Base-by-base conservation (phyloP, 108 stramenopile species). In the Parmales sp. region DNA sequence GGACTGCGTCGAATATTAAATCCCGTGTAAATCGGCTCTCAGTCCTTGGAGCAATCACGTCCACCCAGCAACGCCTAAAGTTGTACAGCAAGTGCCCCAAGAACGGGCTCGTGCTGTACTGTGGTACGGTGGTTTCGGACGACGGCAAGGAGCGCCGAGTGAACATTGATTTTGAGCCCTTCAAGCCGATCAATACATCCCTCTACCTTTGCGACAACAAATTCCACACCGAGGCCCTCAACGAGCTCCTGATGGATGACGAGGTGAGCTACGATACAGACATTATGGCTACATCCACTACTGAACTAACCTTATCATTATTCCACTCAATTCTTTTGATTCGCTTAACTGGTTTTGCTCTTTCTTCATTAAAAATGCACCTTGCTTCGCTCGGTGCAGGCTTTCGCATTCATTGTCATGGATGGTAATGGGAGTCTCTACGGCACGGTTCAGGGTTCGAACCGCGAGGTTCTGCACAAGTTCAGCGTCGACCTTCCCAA, bases 121-220 rank as follows among this genome's bases (percentile, higher is more conserved):
- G 95, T 72, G 98, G 98, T 41, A 97, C 95, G 18, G 93, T 99
- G 71, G 78, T 97, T 25, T 96, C 98, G 5, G 98, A 99, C 74
- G 98, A 99, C 66, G 98, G 98, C 39, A 99, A 99, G 74, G 95
- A 99, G 72, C 88, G 91, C 60, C 85, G 92, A 68, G 93, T 99
- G 39, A 95, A 88, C 74, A 94, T 96, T 44, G 98, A 99, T 76
- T 97, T 99, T 76, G 96, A 97, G 75, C 90, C 96, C 23, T 97
- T 97, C 87, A 94, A 94, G 77, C 89, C 94, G 44, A 99, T 99
- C 87, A 99, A 99, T 79, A 99, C 98, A 26, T 96, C 95, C 18
- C 82, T 99, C 43, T 99, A 99, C 76, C 79, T 97, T 38, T 99
- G 98, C 78, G 98, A 99, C 82, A 97, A 96, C 88, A 95, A 95